Base-by-base conservation (phyloP, 495 filamentous ascomycete genomes). In the Halenospora varia region DNA sequence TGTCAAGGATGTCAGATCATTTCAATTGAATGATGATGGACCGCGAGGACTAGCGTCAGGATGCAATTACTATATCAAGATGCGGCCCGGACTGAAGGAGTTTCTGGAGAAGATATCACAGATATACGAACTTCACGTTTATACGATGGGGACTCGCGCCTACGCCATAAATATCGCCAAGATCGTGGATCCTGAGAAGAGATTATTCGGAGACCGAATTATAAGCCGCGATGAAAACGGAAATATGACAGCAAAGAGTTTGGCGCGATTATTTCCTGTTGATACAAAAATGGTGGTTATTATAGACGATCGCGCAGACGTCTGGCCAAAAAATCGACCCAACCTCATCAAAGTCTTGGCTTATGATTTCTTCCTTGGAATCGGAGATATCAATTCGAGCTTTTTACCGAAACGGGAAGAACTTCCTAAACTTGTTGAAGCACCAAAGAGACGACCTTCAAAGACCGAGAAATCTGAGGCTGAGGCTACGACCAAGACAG, bases 271-370 rank as follows among this genome's bases (percentile, higher is more conserved):
- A 29, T 99, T 99, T 70, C 94, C 94, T 15, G 89, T 95, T 44
- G 94, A 96, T 72, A 97, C 92, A 10, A 93, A 96, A 73, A 99
- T 99, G 94, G 94, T 96, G 18, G 91, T 96, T 24, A 96, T 99
- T 65, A 99, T 99, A 59, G 94, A 99, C 70, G 94, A 99, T 66
- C 82, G 94, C 62, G 90, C 90, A 26, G 94, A 99, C 69, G 92
- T 99, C n/a, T 99, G 94, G 94, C 80, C 80, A n/a, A 84, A 87
- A 48, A 97, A 95, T 82, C 87, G 87, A 63, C 81, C 87, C 10
- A 97, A 99, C 63, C 79, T 99, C 20, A 90, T 99, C 73, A 96
- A 95, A 72, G 95, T 99, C 25, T 81, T 81, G 13, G 90, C 92
- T 4, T 99, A 95, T 68, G 92, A 97, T 67, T 99, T 99, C 69